Base-by-base conservation (phyloP, 1,284 basidiomycete genomes). In the Ceratobasidium sp. region DNA sequence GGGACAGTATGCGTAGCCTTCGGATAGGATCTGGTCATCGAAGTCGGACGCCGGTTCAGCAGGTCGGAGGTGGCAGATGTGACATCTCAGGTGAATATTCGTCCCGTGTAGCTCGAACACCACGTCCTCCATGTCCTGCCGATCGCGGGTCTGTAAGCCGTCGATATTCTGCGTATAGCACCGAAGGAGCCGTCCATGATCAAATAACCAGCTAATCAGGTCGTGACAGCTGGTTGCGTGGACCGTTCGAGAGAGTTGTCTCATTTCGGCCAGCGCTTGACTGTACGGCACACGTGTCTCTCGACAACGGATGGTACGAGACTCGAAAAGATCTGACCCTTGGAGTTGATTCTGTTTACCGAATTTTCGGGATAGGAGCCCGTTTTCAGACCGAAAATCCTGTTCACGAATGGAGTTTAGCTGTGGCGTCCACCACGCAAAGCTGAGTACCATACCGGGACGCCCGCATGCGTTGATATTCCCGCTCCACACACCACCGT, bases 151-250 rank as follows among this genome's bases (percentile, higher is more conserved):
- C 44, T 71, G 54, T 28, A 71, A 17, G 1, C 69, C 69, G n/a
- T 71, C 69, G n/a, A 71, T 46, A 23, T 71, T 71, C 38, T 61
- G 56, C 4, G 69, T 67, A 33, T 67, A 67, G 33, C 65, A 67
- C 10, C 48, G 65, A 50, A 52, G n/a, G 23, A 67, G 26, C 10
- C 42, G 40, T 9, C 42, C 40, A 5, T 15, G 9, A 33, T 71
- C 56, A 23, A 46, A 61, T 12, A 71, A 17, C 10, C 5, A 1
- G 12, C 3, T 17, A 26, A 61, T 61, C 1, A 59, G 38, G 0
- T 6, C 1, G 38, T 71, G 69, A n/a, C 52, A 71, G 10, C 28
- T 40, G 1, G 67, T 56, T 17, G 17, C 1, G 5, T 33, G 3
- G 15, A 23, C 67, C 10, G 23, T 13, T 3, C 67, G 67, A 1